phyloP scores from a whole-genome alignment of 2,329 filamentous ascomycete genomes.

The Neonectria coccinea region DNA sequence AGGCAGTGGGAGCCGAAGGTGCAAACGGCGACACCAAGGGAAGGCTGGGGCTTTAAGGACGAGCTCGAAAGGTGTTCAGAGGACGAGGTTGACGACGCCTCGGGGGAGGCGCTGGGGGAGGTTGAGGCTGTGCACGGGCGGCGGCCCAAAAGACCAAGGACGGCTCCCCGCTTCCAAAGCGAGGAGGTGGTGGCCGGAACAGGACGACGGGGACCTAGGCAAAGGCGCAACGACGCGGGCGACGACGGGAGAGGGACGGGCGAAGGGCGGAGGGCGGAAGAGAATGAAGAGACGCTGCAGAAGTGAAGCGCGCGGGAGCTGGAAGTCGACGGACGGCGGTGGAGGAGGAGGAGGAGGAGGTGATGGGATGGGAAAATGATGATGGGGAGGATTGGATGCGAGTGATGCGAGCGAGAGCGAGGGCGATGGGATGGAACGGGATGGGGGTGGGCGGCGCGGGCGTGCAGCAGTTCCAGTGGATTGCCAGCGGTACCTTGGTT shows the following conservation, averaged over 20 bases:
- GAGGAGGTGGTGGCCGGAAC: slow-evolving; percentile 44
- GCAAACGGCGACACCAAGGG: slow-evolving; percentile 24
- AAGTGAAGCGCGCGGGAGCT: slow-evolving; percentile 2
- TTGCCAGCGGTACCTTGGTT: not conserved
- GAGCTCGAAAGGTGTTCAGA: slow-evolving; percentile 34
- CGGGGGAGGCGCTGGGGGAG: slow-evolving; percentile 33
- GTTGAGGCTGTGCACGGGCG: slow-evolving; percentile 50
- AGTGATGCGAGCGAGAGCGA: slow-evolving; percentile 10
- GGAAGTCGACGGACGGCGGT: slow-evolving; percentile 12
- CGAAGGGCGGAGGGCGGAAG: slow-evolving; percentile 2
- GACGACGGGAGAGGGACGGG: slow-evolving; percentile 22
- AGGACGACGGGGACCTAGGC: slow-evolving; percentile 30
- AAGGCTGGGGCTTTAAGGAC: slow-evolving; percentile 29
- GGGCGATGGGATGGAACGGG: slow-evolving; percentile 11
- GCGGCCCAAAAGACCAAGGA: slow-evolving; percentile 43
- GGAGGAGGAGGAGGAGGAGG: slow-evolving; percentile 8
- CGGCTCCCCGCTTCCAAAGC: slow-evolving; percentile 47
- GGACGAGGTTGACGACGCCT: slow-evolving; percentile 41
- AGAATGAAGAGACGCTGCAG: slow-evolving; percentile 19
- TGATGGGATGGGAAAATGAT: slow-evolving; percentile 16
- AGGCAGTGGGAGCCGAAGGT: slow-evolving; percentile 34
- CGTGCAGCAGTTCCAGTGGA: not conserved
- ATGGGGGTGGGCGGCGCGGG: slow-evolving; percentile 12
- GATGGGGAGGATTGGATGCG: slow-evolving; percentile 20
- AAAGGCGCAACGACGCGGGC: slow-evolving; percentile 29